A percentile compares a stretch with the other conserved stretches of the same genome.
Evolutionary conservation across 2,329 filamentous ascomycete species (phyloP).

Genomic region (Aureobasidium mangrovei): DNA sequence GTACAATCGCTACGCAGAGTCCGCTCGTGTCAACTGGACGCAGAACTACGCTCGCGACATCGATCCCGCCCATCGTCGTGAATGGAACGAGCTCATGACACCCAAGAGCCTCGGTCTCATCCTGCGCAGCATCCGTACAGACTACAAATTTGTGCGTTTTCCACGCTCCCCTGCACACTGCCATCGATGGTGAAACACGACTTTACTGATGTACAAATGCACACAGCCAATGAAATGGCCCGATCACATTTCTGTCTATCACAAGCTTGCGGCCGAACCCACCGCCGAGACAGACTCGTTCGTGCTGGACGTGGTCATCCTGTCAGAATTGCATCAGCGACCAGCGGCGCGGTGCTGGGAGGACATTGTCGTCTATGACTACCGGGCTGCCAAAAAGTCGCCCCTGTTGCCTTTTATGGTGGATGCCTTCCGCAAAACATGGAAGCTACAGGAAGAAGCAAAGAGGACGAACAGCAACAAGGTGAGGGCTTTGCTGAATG

Average conservation of each 20-base stretch:
- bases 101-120: conserved; percentile 64
- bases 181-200: neutral
- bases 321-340: conserved; percentile 67
- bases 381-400: conserved; percentile 49
- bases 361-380: conserved; percentile 74
- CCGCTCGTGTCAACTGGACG: conserved; percentile 69
- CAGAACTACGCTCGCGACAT: conserved; percentile 56
- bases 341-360: conserved; percentile 67
- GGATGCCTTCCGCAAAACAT: conserved; percentile 51
- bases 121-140: conserved; percentile 66
- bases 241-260: conserved; percentile 73
- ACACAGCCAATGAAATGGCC: conserved; percentile 73
- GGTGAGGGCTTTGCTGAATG: conserved; percentile 49
- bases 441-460: conserved; percentile 52
- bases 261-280: conserved; percentile 58
- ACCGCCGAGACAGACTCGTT: conserved; percentile 45
- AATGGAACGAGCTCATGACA: conserved; percentile 63
- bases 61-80: conserved; percentile 50
- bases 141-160: conserved; percentile 74
- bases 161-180: neutral
- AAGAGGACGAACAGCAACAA: conserved; percentile 43
- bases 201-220: neutral
- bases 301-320: conserved; percentile 52
- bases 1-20: conserved; percentile 78
- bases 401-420: conserved; percentile 53